phyloP scores from a whole-genome alignment of 1,284 basidiomycete species.

The Leccinum fallax region DNA sequence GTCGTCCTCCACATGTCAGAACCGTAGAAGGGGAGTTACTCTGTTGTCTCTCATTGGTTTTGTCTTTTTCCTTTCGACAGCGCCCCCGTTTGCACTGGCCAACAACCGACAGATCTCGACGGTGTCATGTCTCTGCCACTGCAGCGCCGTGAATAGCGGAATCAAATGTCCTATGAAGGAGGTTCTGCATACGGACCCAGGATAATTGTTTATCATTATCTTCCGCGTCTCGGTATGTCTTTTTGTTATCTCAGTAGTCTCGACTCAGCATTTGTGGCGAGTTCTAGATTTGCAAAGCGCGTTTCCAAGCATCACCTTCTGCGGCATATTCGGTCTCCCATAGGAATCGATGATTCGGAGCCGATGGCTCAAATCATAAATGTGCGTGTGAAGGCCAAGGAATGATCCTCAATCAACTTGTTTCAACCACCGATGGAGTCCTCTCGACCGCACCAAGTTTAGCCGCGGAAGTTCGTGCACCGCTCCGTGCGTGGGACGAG shows the following conservation, averaged over 20 bases:
- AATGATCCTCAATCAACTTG: slow-evolving; percentile 5
- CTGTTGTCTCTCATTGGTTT: slow-evolving; percentile 1
- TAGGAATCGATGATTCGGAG: not conserved
- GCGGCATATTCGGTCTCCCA: not conserved
- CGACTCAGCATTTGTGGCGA: not conserved
- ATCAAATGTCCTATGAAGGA: not conserved
- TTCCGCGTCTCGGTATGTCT: slow-evolving; percentile 6
- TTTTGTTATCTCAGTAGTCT: not conserved
- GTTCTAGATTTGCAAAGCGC: not conserved
- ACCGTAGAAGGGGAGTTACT: not conserved
- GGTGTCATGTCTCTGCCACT: slow-evolving; percentile 8
- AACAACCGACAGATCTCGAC: slow-evolving; percentile 15
- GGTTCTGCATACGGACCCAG: not conserved
- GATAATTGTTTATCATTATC: not conserved
- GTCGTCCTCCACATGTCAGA: not conserved
- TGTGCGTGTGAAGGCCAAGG: not conserved
- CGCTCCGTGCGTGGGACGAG: slow-evolving; percentile 10
- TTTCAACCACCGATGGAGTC: not conserved
- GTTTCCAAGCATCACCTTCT: not conserved
- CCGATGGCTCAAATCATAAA: not conserved
- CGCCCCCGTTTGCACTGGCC: not conserved
- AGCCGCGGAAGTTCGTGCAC: slow-evolving; percentile 1
- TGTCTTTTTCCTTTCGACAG: slow-evolving; percentile 8
- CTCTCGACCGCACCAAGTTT: not conserved
- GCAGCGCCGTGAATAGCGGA: slow-evolving; percentile 16